phyloP scores from a whole-genome alignment of 495 filamentous ascomycete species.

The Aspergillus mulundensis region DNA sequence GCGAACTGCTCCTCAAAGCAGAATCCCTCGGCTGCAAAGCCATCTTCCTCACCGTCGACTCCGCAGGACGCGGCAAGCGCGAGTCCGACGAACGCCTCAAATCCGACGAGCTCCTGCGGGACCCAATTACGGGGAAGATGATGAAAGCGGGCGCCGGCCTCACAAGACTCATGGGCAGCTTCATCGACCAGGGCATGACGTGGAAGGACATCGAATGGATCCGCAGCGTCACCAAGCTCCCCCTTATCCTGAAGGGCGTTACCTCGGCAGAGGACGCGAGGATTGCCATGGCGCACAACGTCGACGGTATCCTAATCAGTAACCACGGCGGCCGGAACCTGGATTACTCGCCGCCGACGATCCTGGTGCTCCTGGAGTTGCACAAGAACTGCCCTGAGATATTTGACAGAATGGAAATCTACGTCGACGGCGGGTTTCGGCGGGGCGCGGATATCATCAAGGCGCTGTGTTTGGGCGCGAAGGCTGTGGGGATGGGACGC shows the following conservation, averaged over 20 bases:
- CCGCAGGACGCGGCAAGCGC: constrained; percentile 77
- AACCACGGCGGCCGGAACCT: constrained; percentile 68
- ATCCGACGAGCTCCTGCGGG: constrained; percentile 28
- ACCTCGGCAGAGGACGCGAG: constrained; percentile 57
- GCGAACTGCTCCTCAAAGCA: constrained; percentile 36
- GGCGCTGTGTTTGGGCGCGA: constrained; percentile 60
- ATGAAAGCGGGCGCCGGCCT: constrained; percentile 53
- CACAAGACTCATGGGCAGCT: constrained; percentile 58
- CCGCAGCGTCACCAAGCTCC: constrained; percentile 54
- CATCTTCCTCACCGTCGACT: constrained; percentile 77
- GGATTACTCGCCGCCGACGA: constrained; percentile 54
- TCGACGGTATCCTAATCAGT: constrained; percentile 60
- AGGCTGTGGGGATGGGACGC: constrained; percentile 58
- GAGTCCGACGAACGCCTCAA: constrained; percentile 72
- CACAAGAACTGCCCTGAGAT: constrained; percentile 57
- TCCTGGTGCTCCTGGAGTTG: constrained; percentile 60
- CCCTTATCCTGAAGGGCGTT: constrained; percentile 63
- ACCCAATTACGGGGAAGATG: constrained; percentile 38
- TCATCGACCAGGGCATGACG: constrained; percentile 64
- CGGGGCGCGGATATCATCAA: constrained; percentile 66
- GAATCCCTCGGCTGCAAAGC: constrained; percentile 47
- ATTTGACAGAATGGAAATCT: constrained; percentile 60
- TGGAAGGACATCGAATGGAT: constrained; percentile 78
- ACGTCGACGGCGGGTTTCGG: constrained; percentile 60
- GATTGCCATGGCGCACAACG: constrained; percentile 49